Conservation (phyloP, 176 grass and related monocot genomes). For the Miscanthus lutarioriparius region DNA sequence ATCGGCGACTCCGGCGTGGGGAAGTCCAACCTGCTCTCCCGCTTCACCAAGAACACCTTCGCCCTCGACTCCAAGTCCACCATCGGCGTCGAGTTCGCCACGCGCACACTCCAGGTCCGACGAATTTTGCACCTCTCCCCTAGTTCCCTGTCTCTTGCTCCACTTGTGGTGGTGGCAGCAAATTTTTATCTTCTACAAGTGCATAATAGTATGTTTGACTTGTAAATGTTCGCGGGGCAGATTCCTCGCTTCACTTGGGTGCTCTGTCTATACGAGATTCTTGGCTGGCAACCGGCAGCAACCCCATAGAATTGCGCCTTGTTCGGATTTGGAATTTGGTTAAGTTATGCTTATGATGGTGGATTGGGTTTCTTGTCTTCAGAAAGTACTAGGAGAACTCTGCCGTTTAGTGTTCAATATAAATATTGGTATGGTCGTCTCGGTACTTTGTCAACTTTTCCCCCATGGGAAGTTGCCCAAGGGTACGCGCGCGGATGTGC, state of each 20-base stretch:
- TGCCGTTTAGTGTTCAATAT: background rate
- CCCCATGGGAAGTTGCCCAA: background rate
- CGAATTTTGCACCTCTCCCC: background rate
- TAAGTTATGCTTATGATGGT: too few species aligned
- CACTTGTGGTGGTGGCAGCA: too few species aligned
- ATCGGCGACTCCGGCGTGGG: slow-evolving; percentile 95
- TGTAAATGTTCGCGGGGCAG: background rate
- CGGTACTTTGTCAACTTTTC: background rate
- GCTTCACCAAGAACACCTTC: slow-evolving; percentile 62
- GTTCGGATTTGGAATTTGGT: background rate
- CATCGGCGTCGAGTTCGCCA: slow-evolving; percentile 65
- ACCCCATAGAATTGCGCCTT: background rate
- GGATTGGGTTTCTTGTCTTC: background rate
- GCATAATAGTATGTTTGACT: background rate
- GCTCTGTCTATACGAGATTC: background rate
- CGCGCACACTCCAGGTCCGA: slow-evolving; percentile 53
- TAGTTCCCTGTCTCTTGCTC: background rate
- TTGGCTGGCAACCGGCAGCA: background rate
- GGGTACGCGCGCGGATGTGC: background rate
- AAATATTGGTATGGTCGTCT: background rate
- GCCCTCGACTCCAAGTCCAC: slow-evolving; percentile 57
- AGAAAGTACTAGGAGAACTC: background rate
- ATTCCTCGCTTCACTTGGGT: background rate
- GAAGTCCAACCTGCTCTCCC: slow-evolving; percentile 91
- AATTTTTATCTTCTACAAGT: background rate